These are phyloP conservation scores for Malassezia obtusa DNA, from an alignment of 1,284 basidiomycete species.

Conservation along the genomic window DNA sequence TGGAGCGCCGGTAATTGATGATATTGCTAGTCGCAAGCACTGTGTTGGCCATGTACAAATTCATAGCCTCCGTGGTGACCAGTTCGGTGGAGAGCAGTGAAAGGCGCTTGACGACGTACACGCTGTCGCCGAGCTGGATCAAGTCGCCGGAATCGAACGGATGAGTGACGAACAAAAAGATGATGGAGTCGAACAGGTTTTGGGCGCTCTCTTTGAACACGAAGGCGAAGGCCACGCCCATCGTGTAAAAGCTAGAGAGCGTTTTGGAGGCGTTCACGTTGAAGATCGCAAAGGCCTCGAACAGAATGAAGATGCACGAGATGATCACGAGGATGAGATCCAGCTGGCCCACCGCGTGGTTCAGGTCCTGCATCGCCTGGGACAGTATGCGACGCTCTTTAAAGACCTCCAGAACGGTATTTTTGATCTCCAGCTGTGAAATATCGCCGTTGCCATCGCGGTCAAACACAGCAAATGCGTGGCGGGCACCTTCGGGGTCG, in stretches of 20 bases:
- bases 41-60: slow-evolving; percentile 38
- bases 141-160: slow-evolving; percentile 44
- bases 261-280: slow-evolving; percentile 38
- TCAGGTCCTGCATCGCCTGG: slow-evolving; percentile 40
- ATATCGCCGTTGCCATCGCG: slow-evolving; percentile 67
- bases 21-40: slow-evolving; percentile 32
- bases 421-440: slow-evolving; percentile 66
- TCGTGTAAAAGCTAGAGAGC: slow-evolving; percentile 40
- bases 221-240: slow-evolving; percentile 42
- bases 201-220: slow-evolving; percentile 44
- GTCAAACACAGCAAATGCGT: slow-evolving; percentile 63
- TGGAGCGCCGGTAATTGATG: slow-evolving; percentile 37
- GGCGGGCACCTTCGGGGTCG: slow-evolving; percentile 55
- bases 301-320: slow-evolving; percentile 32
- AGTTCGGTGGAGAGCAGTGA: slow-evolving; percentile 38
- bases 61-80: slow-evolving; percentile 24
- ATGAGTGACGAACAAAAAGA: slow-evolving; percentile 44
- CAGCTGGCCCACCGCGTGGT: slow-evolving; percentile 37
- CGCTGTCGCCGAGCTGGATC: slow-evolving; percentile 25
- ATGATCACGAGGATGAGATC: slow-evolving; percentile 33
- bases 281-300: slow-evolving; percentile 43
- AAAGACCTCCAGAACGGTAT: slow-evolving; percentile 53
- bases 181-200: slow-evolving; percentile 45
- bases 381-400: slow-evolving; percentile 42
- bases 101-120: slow-evolving; percentile 39